A percentile compares a stretch with the other conserved stretches of the same genome.
These are phyloP conservation scores for Neurospora discreta DNA, from an alignment of 495 filamentous ascomycete species.

Conservation along the genomic window DNA sequence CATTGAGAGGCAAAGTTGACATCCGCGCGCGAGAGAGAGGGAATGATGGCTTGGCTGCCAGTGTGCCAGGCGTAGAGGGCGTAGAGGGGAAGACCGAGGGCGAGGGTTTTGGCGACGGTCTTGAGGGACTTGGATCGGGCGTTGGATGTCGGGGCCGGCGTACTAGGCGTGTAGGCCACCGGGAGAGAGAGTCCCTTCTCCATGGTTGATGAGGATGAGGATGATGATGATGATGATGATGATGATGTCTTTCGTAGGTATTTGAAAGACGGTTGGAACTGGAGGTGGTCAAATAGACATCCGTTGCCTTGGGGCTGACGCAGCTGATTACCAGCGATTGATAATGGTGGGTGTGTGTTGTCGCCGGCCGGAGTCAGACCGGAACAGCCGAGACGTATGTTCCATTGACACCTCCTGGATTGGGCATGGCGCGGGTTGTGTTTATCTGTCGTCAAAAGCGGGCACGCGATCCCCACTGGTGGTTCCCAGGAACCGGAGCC, in stretches of 20 bases:
- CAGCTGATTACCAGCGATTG: neutral
- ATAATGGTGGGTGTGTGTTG: neutral
- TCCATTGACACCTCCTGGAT: neutral
- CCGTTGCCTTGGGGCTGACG: neutral
- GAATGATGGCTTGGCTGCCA: neutral
- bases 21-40: neutral
- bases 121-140: neutral
- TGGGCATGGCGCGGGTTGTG: neutral
- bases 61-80: neutral
- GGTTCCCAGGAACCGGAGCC: neutral
- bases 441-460: neutral
- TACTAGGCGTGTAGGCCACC: neutral
- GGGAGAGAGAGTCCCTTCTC: neutral
- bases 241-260: neutral
- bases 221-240: neutral
- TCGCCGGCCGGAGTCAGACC: neutral
- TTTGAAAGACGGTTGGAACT: neutral
- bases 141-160: neutral
- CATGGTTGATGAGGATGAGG: neutral
- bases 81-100: neutral
- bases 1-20: conserved; percentile 12
- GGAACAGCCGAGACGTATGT: neutral
- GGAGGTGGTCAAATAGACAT: neutral
- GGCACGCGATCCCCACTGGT: neutral
- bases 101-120: neutral